Evolutionary conservation across 1,284 basidiomycete genomes (phyloP).

Genomic region (Boletus smithii): DNA sequence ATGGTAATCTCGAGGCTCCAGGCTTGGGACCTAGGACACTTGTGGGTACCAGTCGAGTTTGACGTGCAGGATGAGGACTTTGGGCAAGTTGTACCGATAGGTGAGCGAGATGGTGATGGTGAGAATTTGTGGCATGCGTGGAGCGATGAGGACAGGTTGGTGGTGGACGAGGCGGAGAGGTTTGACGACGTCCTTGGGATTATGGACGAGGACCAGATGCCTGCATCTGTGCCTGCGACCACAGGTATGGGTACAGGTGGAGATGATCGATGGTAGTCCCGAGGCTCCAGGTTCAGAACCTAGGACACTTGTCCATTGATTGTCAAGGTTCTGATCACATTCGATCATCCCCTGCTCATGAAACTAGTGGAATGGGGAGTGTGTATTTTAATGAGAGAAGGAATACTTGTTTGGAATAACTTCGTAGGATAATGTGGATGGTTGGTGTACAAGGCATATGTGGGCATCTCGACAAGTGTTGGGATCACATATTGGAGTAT

Average conservation of each 20-base stretch:
- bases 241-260: not conserved
- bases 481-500: too few species aligned
- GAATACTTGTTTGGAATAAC: not conserved
- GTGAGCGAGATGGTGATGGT: conserved; percentile 19
- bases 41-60: too few species aligned
- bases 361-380: not conserved
- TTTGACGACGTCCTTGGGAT: conserved; percentile 64
- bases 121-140: conserved; percentile 48
- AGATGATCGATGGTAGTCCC: conserved; percentile 9
- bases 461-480: too few species aligned
- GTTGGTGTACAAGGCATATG: too few species aligned
- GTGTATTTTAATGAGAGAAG: not conserved
- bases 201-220: conserved; percentile 57
- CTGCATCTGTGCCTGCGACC: conserved; percentile 7
- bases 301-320: not conserved
- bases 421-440: not conserved
- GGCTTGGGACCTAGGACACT: too few species aligned
- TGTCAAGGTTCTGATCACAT: not conserved
- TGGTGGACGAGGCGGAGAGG: conserved; percentile 60
- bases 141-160: conserved; percentile 44
- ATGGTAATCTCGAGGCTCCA: too few species aligned
- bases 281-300: not conserved
- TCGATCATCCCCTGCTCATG: not conserved
- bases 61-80: too few species aligned
- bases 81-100: conserved; percentile 1